A percentile compares a stretch with the other conserved stretches of the same genome.
Conservation (phyloP, 2,329 filamentous ascomycete species). For the Peltaster fructicola region DNA sequence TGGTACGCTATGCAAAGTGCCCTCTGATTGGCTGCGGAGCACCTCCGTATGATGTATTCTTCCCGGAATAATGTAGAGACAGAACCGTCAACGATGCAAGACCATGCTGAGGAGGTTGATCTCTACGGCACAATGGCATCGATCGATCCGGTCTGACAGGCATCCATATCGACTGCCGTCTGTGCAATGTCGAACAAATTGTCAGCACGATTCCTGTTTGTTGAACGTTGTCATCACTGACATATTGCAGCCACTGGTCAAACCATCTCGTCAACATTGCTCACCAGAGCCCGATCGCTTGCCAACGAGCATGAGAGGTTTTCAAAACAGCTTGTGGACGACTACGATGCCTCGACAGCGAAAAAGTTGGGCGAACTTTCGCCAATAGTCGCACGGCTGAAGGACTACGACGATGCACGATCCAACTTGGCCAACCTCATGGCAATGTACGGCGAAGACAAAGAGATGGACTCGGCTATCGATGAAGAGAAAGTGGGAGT, state of each 20-base stretch:
- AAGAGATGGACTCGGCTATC: constrained; percentile 41
- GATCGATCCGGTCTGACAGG: no score
- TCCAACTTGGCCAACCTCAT: constrained; percentile 52
- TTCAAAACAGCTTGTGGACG: constrained; percentile 31
- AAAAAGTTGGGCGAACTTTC: constrained; percentile 41
- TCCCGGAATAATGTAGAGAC: no score
- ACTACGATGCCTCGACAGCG: constrained; percentile 38
- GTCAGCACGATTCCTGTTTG: no score
- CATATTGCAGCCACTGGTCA: constrained; percentile 8
- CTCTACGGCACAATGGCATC: no score
- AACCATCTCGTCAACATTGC: constrained; percentile 34
- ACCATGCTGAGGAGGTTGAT: no score
- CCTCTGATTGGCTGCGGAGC: no score
- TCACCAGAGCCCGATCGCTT: constrained; percentile 37
- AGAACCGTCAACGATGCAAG: no score
- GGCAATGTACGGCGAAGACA: constrained; percentile 45
- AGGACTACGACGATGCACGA: constrained; percentile 40
- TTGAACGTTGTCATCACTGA: no score
- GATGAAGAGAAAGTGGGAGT: constrained; percentile 36
- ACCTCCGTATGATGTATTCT: no score
- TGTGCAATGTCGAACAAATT: no score
- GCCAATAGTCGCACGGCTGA: constrained; percentile 33
- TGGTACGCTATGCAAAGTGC: no score
- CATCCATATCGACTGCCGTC: no score
- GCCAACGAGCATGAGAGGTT: constrained; percentile 38